phyloP scores from a whole-genome alignment of 2,329 filamentous ascomycete species.

The Aspergillus phoenicis region DNA sequence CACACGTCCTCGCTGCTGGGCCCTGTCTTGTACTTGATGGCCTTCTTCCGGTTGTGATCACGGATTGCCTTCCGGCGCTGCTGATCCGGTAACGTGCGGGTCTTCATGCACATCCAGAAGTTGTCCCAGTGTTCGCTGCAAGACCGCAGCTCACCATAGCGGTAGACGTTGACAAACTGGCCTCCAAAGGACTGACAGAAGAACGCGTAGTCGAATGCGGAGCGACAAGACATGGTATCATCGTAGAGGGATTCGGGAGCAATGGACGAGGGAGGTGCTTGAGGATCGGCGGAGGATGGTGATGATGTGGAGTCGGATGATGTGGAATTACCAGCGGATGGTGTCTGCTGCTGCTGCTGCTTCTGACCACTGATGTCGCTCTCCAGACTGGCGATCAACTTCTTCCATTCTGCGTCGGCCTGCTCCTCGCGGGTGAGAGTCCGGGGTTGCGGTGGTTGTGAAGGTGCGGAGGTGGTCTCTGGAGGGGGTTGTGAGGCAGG shows the following conservation, averaged over 20 bases:
- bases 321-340: slow-evolving; percentile 14
- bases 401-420: slow-evolving; percentile 58
- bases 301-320: slow-evolving; percentile 14
- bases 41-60: slow-evolving; percentile 69
- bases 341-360: slow-evolving; percentile 8
- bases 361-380: slow-evolving; percentile 30
- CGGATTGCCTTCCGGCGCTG: slow-evolving; percentile 63
- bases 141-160: slow-evolving; percentile 72
- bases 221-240: slow-evolving; percentile 81
- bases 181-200: slow-evolving; percentile 90
- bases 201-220: slow-evolving; percentile 89
- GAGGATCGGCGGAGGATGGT: slow-evolving; percentile 12
- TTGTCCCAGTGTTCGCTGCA: slow-evolving; percentile 88
- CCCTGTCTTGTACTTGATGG: slow-evolving; percentile 66
- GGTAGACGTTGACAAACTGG: slow-evolving; percentile 90
- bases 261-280: slow-evolving; percentile 37
- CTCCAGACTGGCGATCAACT: slow-evolving; percentile 55
- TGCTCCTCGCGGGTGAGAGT: slow-evolving; percentile 48
- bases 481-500: slow-evolving; percentile 8
- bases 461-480: slow-evolving; percentile 15
- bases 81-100: slow-evolving; percentile 62
- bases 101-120: slow-evolving; percentile 98
- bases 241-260: slow-evolving; percentile 73
- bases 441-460: slow-evolving; percentile 27
- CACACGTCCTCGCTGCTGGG: slow-evolving; percentile 89